Evolutionary conservation across 2,329 filamentous ascomycete genomes (phyloP).

Genomic region (Colletotrichum neosansevieriae): DNA sequence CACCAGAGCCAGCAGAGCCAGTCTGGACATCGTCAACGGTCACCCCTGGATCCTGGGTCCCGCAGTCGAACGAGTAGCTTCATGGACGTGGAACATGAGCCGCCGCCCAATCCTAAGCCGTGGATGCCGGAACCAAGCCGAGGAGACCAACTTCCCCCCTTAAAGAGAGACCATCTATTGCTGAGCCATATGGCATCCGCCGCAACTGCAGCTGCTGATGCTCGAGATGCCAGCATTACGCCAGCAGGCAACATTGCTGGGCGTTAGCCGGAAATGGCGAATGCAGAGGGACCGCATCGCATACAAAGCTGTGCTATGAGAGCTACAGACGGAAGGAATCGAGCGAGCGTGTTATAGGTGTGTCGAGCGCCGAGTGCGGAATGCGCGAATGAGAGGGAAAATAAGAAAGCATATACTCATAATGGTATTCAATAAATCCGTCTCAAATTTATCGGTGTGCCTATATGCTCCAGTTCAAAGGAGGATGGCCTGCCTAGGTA

Average conservation of each 20-base stretch:
- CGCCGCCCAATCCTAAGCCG: slow-evolving; percentile 23
- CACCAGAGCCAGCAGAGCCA: slow-evolving; percentile 11
- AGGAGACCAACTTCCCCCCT: slow-evolving; percentile 31
- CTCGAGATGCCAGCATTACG: slow-evolving; percentile 29
- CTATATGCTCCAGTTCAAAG: background rate
- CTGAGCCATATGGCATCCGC: slow-evolving; percentile 53
- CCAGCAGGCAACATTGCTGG: slow-evolving; percentile 27
- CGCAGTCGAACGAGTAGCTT: slow-evolving; percentile 37
- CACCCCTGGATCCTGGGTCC: slow-evolving; percentile 30
- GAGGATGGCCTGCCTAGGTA: too few species aligned
- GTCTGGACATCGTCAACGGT: slow-evolving; percentile 30
- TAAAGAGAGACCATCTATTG: slow-evolving; percentile 44
- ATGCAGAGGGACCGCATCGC: background rate
- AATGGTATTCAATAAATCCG: slow-evolving; percentile 6
- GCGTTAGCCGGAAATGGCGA: slow-evolving; percentile 9
- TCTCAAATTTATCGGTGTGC: background rate
- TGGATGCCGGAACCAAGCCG: slow-evolving; percentile 37
- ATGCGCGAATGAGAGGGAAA: background rate
- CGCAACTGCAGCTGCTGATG: slow-evolving; percentile 48
- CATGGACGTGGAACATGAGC: slow-evolving; percentile 38
- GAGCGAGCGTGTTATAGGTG: background rate
- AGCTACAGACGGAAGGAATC: background rate
- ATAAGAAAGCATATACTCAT: background rate
- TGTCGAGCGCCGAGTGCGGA: slow-evolving; percentile 1
- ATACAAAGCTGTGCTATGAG: background rate